Evolutionary conservation across 2,329 filamentous ascomycete genomes (phyloP).

Genomic region (Diaporthe destruens): DNA sequence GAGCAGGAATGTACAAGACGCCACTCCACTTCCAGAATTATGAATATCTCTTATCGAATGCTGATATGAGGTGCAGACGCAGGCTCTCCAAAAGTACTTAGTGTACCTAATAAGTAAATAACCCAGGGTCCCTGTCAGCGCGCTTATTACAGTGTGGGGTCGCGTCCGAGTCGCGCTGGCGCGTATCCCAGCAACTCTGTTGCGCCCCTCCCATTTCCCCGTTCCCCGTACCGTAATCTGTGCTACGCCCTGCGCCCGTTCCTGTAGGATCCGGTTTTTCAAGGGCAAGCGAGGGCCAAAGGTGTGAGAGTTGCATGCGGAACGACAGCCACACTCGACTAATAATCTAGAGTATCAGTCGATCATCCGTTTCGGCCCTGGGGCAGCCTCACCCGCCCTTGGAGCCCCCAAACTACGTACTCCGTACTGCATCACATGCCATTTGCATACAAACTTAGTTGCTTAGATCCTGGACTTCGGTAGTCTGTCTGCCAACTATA

Average conservation of each 20-base stretch:
- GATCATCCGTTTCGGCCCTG: slow-evolving; percentile 27
- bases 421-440: neutral
- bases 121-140: slow-evolving; percentile 13
- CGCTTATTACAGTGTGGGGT: slow-evolving; percentile 25
- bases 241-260: slow-evolving; percentile 21
- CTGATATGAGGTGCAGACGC: slow-evolving; percentile 14
- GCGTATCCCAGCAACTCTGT: slow-evolving; percentile 19
- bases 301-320: slow-evolving; percentile 34
- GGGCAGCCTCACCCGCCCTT: slow-evolving; percentile 23
- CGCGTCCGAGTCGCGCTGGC: slow-evolving; percentile 28
- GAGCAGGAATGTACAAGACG: neutral
- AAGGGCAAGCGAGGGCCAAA: neutral
- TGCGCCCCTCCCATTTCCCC: slow-evolving; percentile 17
- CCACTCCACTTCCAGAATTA: neutral
- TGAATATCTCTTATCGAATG: slow-evolving; percentile 7
- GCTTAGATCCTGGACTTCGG: too few relatives aligned
- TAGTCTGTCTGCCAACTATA: neutral
- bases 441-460: too few relatives aligned
- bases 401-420: slow-evolving; percentile 5
- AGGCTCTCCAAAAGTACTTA: neutral
- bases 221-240: slow-evolving; percentile 31
- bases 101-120: slow-evolving; percentile 10
- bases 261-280: slow-evolving; percentile 30
- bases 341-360: slow-evolving; percentile 31
- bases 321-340: slow-evolving; percentile 23